These are phyloP conservation scores for Pyrenula massariospora DNA, from an alignment of 495 filamentous ascomycete species.

Conservation along the genomic window DNA sequence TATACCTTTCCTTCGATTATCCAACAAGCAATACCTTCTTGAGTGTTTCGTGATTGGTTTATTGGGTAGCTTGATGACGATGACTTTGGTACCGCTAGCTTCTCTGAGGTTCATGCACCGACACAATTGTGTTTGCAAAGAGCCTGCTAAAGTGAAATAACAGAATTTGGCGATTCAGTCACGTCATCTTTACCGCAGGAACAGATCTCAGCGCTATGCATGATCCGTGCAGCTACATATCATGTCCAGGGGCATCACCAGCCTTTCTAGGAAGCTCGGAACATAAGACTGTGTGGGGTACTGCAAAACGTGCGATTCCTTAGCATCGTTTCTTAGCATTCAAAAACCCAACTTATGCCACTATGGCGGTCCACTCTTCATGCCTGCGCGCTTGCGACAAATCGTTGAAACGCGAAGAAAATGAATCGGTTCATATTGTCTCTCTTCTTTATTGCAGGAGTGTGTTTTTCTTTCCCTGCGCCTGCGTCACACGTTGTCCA, in stretches of 20 bases:
- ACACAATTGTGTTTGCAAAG: no score
- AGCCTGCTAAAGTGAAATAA: no score
- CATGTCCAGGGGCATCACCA: background rate
- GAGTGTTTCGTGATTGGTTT: no score
- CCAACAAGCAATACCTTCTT: no score
- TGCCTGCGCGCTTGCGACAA: background rate
- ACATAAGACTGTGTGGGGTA: background rate
- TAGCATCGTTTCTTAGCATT: background rate
- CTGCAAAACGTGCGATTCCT: background rate
- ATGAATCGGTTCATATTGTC: background rate
- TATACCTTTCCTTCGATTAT: no score
- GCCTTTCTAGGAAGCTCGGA: background rate
- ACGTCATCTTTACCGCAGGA: no score
- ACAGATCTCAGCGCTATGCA: no score
- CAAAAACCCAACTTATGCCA: background rate
- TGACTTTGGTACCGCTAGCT: no score
- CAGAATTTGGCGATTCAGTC: no score
- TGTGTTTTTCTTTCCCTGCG: background rate
- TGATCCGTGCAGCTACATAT: no score
- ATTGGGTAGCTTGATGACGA: no score
- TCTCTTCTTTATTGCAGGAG: background rate
- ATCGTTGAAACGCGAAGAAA: background rate
- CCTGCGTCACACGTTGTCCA: slow-evolving; percentile 19
- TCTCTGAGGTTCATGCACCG: no score
- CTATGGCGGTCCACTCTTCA: background rate